Evolutionary conservation across 202 grass and related monocot genomes (phyloP).

Genomic region (Saccharum hybrid): DNA sequence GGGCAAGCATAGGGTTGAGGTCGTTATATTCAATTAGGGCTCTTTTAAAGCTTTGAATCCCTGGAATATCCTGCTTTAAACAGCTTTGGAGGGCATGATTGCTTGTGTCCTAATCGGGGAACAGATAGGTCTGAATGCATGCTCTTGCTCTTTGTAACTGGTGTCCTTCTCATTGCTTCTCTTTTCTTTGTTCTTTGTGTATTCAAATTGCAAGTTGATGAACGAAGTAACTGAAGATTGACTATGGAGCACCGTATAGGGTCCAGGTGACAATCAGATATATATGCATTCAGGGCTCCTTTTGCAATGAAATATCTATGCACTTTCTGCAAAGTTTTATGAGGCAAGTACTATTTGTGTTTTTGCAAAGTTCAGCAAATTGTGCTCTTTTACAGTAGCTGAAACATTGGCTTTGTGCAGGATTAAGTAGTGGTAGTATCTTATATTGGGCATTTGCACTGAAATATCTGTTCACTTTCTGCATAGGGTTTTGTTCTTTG

Average conservation of each 20-base stretch:
- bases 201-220: constrained; percentile 41
- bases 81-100: constrained; percentile 26
- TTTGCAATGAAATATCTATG: background rate
- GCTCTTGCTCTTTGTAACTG: constrained; percentile 30
- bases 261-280: background rate
- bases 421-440: background rate
- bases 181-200: constrained; percentile 1
- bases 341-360: background rate
- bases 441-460: background rate
- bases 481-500: background rate
- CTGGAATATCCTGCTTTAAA: constrained; percentile 30
- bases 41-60: constrained; percentile 32
- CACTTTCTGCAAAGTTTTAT: constrained; percentile 21
- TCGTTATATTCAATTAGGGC: constrained; percentile 16
- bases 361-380: background rate
- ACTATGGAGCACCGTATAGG: background rate
- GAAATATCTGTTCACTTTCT: constrained; percentile 38
- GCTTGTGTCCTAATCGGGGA: constrained; percentile 40
- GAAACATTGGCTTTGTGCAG: constrained; percentile 7
- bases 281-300: background rate
- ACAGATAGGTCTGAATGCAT: constrained; percentile 24
- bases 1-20: background rate
- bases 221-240: constrained; percentile 29
- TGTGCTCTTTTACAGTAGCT: constrained; percentile 21
- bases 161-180: constrained; percentile 17